Percentiles rank a stretch among this genome's conserved stretches.
phyloP scores from a whole-genome alignment of 495 filamentous ascomycete genomes.

The Hypoxylon perforatum region DNA sequence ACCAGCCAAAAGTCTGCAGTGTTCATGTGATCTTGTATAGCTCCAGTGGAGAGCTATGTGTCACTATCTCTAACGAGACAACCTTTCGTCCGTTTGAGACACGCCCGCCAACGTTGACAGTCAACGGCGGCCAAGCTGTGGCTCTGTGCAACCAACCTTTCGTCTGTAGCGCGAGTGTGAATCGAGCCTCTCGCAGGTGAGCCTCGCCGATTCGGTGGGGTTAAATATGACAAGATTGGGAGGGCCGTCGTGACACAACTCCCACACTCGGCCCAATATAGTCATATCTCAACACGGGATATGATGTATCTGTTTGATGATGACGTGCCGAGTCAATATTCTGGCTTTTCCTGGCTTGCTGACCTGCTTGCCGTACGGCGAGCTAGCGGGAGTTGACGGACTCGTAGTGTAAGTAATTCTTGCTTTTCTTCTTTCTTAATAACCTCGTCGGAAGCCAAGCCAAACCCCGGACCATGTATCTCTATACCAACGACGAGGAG shows the following conservation, averaged over 20 bases:
- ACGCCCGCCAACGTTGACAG: conserved; percentile 30
- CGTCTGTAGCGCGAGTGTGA: conserved; percentile 1
- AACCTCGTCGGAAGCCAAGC: conserved; percentile 4
- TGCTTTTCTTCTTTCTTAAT: not conserved
- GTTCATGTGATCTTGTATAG: not conserved
- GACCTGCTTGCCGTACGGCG: not conserved
- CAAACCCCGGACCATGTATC: not conserved
- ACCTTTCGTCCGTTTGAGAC: conserved; percentile 31
- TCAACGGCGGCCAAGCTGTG: conserved; percentile 13
- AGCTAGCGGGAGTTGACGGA: conserved; percentile 1
- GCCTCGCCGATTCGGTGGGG: conserved; percentile 12
- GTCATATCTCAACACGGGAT: not conserved
- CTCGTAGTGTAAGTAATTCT: conserved; percentile 3
- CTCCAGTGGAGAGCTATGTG: not conserved
- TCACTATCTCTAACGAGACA: conserved; percentile 6
- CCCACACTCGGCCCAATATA: conserved; percentile 9
- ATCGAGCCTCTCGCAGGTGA: conserved; percentile 25
- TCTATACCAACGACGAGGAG: conserved; percentile 3
- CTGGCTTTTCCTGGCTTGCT: conserved; percentile 13
- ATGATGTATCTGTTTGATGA: conserved; percentile 25
- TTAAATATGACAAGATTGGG: conserved; percentile 33
- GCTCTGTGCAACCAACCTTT: conserved; percentile 38
- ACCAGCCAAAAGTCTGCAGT: conserved; percentile 4
- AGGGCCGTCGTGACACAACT: conserved; percentile 2
- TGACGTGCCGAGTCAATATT: conserved; percentile 13